Evolutionary conservation across 202 grass and related monocot genomes (phyloP).

Genomic region (Bolboschoenoplectus hybrid): DNA sequence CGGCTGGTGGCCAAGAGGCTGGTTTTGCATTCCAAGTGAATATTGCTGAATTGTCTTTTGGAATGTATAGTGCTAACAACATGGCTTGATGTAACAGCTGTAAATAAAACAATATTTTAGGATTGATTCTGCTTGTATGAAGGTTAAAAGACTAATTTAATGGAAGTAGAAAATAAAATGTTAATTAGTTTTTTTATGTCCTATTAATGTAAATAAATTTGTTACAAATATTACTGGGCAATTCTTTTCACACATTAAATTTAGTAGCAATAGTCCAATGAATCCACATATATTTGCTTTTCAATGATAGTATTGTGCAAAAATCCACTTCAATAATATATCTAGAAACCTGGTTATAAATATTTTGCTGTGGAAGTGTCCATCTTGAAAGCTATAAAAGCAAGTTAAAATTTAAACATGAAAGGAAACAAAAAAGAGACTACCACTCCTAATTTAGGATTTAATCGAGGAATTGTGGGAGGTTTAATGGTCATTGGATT

Average conservation of each 20-base stretch:
- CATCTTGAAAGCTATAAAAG: too few relatives aligned
- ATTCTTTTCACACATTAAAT: neutral
- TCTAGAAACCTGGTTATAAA: neutral
- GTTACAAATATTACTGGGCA: neutral
- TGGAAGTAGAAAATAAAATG: neutral
- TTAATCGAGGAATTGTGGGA: too few relatives aligned
- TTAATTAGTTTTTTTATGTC: neutral
- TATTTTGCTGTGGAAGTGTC: neutral
- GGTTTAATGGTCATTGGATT: too few relatives aligned
- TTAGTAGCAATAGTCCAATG: neutral
- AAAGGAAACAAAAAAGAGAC: too few relatives aligned
- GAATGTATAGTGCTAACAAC: neutral
- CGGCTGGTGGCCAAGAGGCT: slow-evolving; percentile 69
- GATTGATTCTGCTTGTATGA: neutral
- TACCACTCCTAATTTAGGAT: too few relatives aligned
- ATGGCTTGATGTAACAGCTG: neutral
- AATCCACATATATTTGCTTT: neutral
- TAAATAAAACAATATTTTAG: neutral
- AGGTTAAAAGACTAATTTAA: neutral
- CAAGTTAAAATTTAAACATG: too few relatives aligned
- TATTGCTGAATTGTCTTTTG: neutral
- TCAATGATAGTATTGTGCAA: neutral
- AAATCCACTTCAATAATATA: neutral
- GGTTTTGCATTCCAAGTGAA: slow-evolving; percentile 50
- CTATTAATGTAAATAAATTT: neutral